Evolutionary conservation across 2,329 filamentous ascomycete species (phyloP).

Genomic region (Cladobotryum mycophilum): DNA sequence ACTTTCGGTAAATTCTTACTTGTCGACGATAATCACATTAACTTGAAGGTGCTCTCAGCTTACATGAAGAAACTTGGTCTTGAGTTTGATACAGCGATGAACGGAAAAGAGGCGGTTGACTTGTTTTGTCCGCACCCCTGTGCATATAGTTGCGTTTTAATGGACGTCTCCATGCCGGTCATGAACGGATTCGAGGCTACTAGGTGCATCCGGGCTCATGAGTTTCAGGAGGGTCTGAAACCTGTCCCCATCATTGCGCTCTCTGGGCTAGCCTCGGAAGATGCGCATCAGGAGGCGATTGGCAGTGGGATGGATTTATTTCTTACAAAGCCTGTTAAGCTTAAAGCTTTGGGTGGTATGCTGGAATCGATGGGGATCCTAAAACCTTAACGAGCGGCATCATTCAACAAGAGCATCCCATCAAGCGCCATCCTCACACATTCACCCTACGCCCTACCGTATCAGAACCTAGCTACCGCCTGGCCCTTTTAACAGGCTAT

Average conservation of each 20-base stretch:
- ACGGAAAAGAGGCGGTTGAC: slow-evolving; percentile 24
- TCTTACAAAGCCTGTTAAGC: slow-evolving; percentile 44
- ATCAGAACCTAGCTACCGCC: no score
- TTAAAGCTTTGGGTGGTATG: slow-evolving; percentile 27
- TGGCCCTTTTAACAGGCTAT: no score
- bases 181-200: slow-evolving; percentile 45
- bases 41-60: slow-evolving; percentile 24
- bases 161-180: slow-evolving; percentile 49
- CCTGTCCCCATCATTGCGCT: slow-evolving; percentile 43
- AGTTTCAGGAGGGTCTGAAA: slow-evolving; percentile 29
- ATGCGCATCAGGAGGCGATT: slow-evolving; percentile 44
- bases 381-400: no score
- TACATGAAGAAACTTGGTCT: slow-evolving; percentile 24
- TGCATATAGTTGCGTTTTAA: slow-evolving; percentile 23
- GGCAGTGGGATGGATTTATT: slow-evolving; percentile 46
- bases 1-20: slow-evolving; percentile 19
- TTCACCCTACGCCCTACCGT: no score
- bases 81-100: slow-evolving; percentile 17
- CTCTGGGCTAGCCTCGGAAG: slow-evolving; percentile 41
- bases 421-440: no score
- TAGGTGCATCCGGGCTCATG: slow-evolving; percentile 38
- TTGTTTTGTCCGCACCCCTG: slow-evolving; percentile 14
- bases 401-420: no score
- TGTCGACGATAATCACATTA: slow-evolving; percentile 34
- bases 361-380: slow-evolving; percentile 7